Evolutionary conservation across 139 green algal genomes (phyloP).

Genomic region (Tetraselmis striata): DNA sequence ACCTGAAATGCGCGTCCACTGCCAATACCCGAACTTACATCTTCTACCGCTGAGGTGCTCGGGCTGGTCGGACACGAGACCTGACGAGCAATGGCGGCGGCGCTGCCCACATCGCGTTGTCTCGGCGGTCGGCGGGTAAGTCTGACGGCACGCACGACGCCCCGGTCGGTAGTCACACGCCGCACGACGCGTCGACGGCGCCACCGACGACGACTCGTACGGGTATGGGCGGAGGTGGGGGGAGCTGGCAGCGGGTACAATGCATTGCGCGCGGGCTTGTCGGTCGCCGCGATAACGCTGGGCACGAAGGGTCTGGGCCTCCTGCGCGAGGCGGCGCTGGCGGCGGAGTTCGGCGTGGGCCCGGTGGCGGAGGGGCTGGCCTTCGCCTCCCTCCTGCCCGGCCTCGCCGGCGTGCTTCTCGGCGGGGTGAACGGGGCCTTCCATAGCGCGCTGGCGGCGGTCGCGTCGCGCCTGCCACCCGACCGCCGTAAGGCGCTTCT

Average conservation of each 20-base stretch:
- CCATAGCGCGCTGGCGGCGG: not conserved
- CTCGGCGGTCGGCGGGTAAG: too few relatives aligned
- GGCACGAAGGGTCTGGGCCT: not conserved
- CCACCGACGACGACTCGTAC: not conserved
- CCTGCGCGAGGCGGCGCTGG: not conserved
- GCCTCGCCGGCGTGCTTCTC: not conserved
- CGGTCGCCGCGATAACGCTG: not conserved
- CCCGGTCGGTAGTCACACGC: too few relatives aligned
- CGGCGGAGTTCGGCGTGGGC: not conserved
- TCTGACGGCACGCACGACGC: too few relatives aligned
- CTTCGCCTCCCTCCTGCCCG: not conserved
- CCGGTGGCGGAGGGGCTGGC: not conserved
- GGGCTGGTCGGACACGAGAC: too few relatives aligned
- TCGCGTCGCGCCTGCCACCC: not conserved
- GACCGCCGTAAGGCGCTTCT: not conserved
- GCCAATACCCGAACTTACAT: too few relatives aligned
- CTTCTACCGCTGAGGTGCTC: too few relatives aligned
- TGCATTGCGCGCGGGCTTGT: not conserved
- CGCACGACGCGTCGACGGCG: not conserved
- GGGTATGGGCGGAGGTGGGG: too few relatives aligned
- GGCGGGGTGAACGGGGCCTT: not conserved
- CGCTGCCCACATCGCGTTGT: too few relatives aligned
- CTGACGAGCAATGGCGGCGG: too few relatives aligned
- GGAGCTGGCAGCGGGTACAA: too few relatives aligned
- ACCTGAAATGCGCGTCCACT: too few relatives aligned